phyloP scores from a whole-genome alignment of 257 asterid genomes.

The Ilex aquifolium region DNA sequence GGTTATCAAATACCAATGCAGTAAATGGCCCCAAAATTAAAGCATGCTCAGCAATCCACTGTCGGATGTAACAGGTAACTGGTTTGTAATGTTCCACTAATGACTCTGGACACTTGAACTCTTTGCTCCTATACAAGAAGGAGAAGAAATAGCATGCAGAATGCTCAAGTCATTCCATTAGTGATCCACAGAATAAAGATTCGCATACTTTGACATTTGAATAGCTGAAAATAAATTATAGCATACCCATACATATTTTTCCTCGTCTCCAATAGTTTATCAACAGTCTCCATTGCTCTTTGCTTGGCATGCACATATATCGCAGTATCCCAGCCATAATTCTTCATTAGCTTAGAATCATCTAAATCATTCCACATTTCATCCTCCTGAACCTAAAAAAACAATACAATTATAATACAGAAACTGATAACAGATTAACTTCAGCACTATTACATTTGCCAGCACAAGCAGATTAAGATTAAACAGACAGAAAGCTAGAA shows the following conservation, averaged over 20 bases:
- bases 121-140: conserved; percentile 48
- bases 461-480: background rate
- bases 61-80: conserved; percentile 50
- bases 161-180: conserved; percentile 11
- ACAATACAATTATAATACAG: background rate
- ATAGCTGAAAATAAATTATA: conserved; percentile 8
- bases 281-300: conserved; percentile 47
- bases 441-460: background rate
- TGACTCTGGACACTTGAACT: conserved; percentile 74
- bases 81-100: conserved; percentile 61
- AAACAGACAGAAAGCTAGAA: background rate
- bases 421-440: too few relatives aligned
- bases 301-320: conserved; percentile 47
- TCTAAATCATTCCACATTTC: conserved; percentile 44
- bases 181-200: conserved; percentile 2
- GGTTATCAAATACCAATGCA: conserved; percentile 61
- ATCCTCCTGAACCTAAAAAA: conserved; percentile 52
- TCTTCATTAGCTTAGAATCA: conserved; percentile 33
- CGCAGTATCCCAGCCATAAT: conserved; percentile 34
- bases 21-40: conserved; percentile 51
- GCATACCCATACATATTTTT: conserved; percentile 45
- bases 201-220: conserved; percentile 5
- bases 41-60: conserved; percentile 59
- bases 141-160: conserved; percentile 14
- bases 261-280: conserved; percentile 51